Evolutionary conservation across 169 alveolate species (phyloP).

Genomic region (Eimeria necatrix): DNA sequence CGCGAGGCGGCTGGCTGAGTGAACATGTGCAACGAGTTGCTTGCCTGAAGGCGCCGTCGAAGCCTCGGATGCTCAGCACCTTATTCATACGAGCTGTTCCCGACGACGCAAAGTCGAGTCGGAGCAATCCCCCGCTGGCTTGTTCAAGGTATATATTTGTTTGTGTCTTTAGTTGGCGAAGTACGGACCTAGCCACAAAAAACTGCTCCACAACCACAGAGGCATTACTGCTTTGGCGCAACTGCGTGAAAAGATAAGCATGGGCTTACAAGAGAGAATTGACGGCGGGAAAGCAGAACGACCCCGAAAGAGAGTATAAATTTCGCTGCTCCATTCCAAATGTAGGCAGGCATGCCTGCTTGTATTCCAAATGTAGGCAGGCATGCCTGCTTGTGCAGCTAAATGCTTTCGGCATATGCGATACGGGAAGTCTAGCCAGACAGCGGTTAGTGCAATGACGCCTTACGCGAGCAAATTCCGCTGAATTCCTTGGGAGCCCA

Average conservation of each 20-base stretch:
- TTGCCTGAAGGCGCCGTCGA: slow-evolving; percentile 76
- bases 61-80: slow-evolving; percentile 72
- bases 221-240: no score
- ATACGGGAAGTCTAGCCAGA: no score
- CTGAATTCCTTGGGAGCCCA: slow-evolving; percentile 73
- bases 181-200: slow-evolving; percentile 39
- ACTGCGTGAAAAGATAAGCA: no score
- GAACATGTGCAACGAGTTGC: background rate
- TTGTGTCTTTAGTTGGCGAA: slow-evolving; percentile 58
- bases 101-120: slow-evolving; percentile 67
- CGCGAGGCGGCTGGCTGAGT: background rate
- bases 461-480: slow-evolving; percentile 69
- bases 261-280: no score
- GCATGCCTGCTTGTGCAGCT: no score
- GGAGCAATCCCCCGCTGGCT: slow-evolving; percentile 71
- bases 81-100: slow-evolving; percentile 45
- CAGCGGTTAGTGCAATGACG: background rate
- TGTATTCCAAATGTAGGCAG: no score
- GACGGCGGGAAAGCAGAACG: no score
- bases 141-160: slow-evolving; percentile 52
- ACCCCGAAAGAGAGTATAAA: no score
- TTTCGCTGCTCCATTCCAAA: no score
- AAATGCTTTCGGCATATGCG: no score
- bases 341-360: no score
- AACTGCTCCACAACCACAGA: background rate